These are phyloP conservation scores for Aureobasidium sp. DNA, from an alignment of 2,329 filamentous ascomycete genomes.

Conservation along the genomic window DNA sequence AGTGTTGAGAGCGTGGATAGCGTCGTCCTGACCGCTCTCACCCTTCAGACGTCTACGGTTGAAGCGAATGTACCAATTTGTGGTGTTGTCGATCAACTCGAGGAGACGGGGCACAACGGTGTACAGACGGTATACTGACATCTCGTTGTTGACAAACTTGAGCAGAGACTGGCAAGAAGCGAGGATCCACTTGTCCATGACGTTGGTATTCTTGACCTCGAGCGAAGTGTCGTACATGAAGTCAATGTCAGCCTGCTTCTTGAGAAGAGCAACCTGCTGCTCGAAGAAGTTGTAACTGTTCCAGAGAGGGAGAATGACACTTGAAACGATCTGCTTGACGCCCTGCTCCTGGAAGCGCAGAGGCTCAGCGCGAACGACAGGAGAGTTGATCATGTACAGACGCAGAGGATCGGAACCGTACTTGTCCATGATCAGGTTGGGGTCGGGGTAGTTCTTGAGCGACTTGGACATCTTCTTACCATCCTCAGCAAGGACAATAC, in stretches of 20 bases:
- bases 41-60: constrained; percentile 88
- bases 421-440: constrained; percentile 69
- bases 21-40: constrained; percentile 77
- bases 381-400: constrained; percentile 94
- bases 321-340: constrained; percentile 90
- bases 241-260: constrained; percentile 72
- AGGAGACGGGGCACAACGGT: constrained; percentile 78
- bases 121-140: constrained; percentile 65
- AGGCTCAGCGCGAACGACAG: constrained; percentile 85
- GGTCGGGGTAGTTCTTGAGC: constrained; percentile 92
- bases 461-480: constrained; percentile 99
- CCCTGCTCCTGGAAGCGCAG: constrained; percentile 85
- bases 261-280: constrained; percentile 73
- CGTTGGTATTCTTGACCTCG: constrained; percentile 71
- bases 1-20: constrained; percentile 82
- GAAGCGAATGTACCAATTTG: constrained; percentile 98
- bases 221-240: constrained; percentile 71
- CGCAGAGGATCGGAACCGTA: constrained; percentile 90
- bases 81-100: constrained; percentile 77
- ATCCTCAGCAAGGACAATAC: constrained; percentile 86
- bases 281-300: constrained; percentile 97
- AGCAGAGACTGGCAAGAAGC: constrained; percentile 86
- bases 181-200: constrained; percentile 94
- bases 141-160: constrained; percentile 87
- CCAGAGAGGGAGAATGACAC: constrained; percentile 85